Evolutionary conservation across 2,329 filamentous ascomycete species (phyloP).

Genomic region (Acrocalymma vagum): DNA sequence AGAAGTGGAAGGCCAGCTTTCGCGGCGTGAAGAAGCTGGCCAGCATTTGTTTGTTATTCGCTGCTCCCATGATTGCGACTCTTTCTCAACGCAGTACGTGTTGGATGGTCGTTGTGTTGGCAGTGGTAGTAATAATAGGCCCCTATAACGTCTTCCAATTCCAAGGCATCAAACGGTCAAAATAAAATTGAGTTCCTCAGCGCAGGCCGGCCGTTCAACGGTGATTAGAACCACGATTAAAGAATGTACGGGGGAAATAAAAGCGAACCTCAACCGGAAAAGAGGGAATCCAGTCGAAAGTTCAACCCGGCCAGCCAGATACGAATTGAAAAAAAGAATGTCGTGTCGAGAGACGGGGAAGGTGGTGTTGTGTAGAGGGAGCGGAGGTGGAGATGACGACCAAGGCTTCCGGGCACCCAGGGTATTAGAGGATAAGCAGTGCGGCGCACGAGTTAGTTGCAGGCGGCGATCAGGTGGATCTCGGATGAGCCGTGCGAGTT

Average conservation of each 20-base stretch:
- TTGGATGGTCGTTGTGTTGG: too few relatives aligned
- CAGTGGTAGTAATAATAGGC: slow-evolving; percentile 12
- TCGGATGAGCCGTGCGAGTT: slow-evolving; percentile 35
- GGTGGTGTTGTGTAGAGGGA: slow-evolving; percentile 35
- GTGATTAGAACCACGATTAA: slow-evolving; percentile 46
- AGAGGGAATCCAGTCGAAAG: slow-evolving; percentile 43
- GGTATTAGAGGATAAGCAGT: slow-evolving; percentile 46
- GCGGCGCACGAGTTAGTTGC: slow-evolving; percentile 25
- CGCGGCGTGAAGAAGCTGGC: slow-evolving; percentile 63
- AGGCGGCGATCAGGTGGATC: slow-evolving; percentile 44
- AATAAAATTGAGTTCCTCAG: slow-evolving; percentile 9
- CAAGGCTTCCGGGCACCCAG: slow-evolving; percentile 41
- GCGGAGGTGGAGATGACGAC: slow-evolving; percentile 40
- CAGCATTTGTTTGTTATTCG: slow-evolving; percentile 14
- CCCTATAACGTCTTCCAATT: slow-evolving; percentile 16
- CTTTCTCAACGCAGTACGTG: neutral
- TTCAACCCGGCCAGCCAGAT: slow-evolving; percentile 53
- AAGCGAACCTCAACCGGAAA: slow-evolving; percentile 43
- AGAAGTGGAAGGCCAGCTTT: slow-evolving; percentile 80
- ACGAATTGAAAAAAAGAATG: slow-evolving; percentile 50
- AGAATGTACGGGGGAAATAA: slow-evolving; percentile 39
- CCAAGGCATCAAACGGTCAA: slow-evolving; percentile 22
- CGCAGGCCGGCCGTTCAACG: slow-evolving; percentile 35
- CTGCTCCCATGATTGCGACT: slow-evolving; percentile 1
- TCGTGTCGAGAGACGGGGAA: slow-evolving; percentile 41